Conservation (phyloP, 2,329 filamentous ascomycete species). For the Bipolaris zeicola region DNA sequence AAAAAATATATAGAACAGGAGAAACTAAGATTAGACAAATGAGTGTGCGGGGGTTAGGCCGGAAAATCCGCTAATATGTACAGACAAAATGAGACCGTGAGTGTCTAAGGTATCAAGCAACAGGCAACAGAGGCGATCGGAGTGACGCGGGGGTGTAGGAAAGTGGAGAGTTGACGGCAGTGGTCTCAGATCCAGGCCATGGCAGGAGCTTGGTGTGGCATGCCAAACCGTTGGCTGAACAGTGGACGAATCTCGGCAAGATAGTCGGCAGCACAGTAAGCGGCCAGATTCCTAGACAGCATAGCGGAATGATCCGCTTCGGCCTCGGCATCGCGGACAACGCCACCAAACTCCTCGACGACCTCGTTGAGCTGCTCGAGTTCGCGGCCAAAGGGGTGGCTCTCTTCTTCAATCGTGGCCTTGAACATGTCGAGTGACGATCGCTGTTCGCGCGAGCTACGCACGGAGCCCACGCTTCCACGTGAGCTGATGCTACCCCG, state of each 20-base stretch:
- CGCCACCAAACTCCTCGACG: slow-evolving; percentile 78
- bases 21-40: slow-evolving; percentile 26
- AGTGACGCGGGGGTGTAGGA: slow-evolving; percentile 2
- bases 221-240: slow-evolving; percentile 31
- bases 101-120: slow-evolving; percentile 18
- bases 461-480: slow-evolving; percentile 59
- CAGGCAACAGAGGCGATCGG: slow-evolving; percentile 10
- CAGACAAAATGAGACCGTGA: slow-evolving; percentile 20
- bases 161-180: not conserved
- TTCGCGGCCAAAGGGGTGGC: slow-evolving; percentile 85
- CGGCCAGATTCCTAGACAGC: slow-evolving; percentile 69
- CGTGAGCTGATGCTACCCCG: slow-evolving; percentile 33
- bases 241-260: slow-evolving; percentile 76
- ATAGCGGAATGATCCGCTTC: slow-evolving; percentile 79
- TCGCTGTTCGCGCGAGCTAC: slow-evolving; percentile 62
- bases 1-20: slow-evolving; percentile 16
- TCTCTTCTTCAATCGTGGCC: slow-evolving; percentile 45
- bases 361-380: slow-evolving; percentile 91
- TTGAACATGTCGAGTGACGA: slow-evolving; percentile 52
- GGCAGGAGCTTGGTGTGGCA: slow-evolving; percentile 26
- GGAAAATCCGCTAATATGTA: slow-evolving; percentile 22
- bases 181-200: slow-evolving; percentile 45
- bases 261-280: slow-evolving; percentile 82
- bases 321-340: slow-evolving; percentile 64
- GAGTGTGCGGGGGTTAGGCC: slow-evolving; percentile 17